A percentile compares a stretch with the other conserved stretches of the same genome.
These are phyloP conservation scores for Triticum timopheevii DNA, from an alignment of 176 grass and related monocot genomes.

Conservation along the genomic window DNA sequence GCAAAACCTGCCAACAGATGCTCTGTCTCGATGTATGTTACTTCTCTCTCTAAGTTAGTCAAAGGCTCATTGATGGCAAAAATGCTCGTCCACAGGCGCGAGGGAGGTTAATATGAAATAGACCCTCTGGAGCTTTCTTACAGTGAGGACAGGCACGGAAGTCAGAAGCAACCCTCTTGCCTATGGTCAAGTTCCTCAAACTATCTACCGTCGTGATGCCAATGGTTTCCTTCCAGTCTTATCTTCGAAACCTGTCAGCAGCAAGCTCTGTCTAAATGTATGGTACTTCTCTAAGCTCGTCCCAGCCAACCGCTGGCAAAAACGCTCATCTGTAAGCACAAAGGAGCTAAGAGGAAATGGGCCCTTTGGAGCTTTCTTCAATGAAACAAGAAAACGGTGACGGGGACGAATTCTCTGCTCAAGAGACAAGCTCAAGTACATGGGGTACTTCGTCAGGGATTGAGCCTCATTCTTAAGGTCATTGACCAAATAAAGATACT, in stretches of 20 bases:
- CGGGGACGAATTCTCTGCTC: conserved; percentile 92
- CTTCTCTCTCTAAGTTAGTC: conserved; percentile 85
- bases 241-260: conserved; percentile 50
- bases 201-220: conserved; percentile 35
- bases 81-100: conserved; percentile 68
- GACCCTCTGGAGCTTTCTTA: conserved; percentile 76
- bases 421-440: conserved; percentile 93
- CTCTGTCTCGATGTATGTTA: conserved; percentile 75
- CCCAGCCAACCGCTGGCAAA: conserved; percentile 90
- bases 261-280: conserved; percentile 73
- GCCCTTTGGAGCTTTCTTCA: conserved; percentile 90
- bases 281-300: conserved; percentile 91
- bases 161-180: conserved; percentile 15
- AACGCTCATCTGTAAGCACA: conserved; percentile 78
- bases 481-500: conserved; percentile 86
- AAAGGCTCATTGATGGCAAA: conserved; percentile 80
- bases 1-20: conserved; percentile 56
- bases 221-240: conserved; percentile 61
- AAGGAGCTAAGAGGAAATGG: conserved; percentile 97
- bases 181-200: conserved; percentile 13
- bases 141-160: background rate
- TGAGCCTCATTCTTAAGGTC: conserved; percentile 76
- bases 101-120: conserved; percentile 88
- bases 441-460: conserved; percentile 87
- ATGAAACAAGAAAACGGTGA: conserved; percentile 81